Evolutionary conservation across 2,329 filamentous ascomycete species (phyloP).

Genomic region (Arachnopeziza araneosa): DNA sequence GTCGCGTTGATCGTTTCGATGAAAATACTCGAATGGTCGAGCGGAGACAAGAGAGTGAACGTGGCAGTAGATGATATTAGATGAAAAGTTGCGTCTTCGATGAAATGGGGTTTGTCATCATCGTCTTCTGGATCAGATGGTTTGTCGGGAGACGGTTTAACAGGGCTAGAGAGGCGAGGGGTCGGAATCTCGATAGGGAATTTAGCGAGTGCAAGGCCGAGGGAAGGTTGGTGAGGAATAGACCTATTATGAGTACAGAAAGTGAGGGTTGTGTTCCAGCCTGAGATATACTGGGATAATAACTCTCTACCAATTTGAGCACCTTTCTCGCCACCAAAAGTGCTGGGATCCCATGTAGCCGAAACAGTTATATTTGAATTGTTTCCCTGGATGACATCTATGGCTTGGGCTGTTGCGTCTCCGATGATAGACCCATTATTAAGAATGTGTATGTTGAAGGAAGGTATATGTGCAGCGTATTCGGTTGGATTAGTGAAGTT

Average conservation of each 20-base stretch:
- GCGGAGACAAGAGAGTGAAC: slow-evolving; percentile 76
- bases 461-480: slow-evolving; percentile 80
- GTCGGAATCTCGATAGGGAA: slow-evolving; percentile 68
- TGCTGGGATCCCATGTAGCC: slow-evolving; percentile 68
- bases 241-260: slow-evolving; percentile 65
- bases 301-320: slow-evolving; percentile 62
- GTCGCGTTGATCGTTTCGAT: slow-evolving; percentile 79
- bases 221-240: slow-evolving; percentile 65
- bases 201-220: slow-evolving; percentile 67
- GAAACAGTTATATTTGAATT: slow-evolving; percentile 66
- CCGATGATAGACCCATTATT: slow-evolving; percentile 71
- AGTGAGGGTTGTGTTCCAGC: slow-evolving; percentile 75
- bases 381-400: slow-evolving; percentile 60
- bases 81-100: slow-evolving; percentile 82
- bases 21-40: slow-evolving; percentile 66
- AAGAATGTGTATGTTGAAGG: slow-evolving; percentile 67
- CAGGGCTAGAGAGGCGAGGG: slow-evolving; percentile 59
- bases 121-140: slow-evolving; percentile 32
- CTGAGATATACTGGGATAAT: slow-evolving; percentile 81
- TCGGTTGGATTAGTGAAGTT: slow-evolving; percentile 88
- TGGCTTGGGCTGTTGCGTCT: slow-evolving; percentile 61
- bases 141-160: slow-evolving; percentile 35
- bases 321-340: slow-evolving; percentile 55
- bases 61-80: slow-evolving; percentile 79
- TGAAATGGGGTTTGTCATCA: slow-evolving; percentile 58